A percentile compares a stretch with the other conserved stretches of the same genome.
Conservation (phyloP, 2,329 filamentous ascomycete genomes). For the Talaromyces marneffei region DNA sequence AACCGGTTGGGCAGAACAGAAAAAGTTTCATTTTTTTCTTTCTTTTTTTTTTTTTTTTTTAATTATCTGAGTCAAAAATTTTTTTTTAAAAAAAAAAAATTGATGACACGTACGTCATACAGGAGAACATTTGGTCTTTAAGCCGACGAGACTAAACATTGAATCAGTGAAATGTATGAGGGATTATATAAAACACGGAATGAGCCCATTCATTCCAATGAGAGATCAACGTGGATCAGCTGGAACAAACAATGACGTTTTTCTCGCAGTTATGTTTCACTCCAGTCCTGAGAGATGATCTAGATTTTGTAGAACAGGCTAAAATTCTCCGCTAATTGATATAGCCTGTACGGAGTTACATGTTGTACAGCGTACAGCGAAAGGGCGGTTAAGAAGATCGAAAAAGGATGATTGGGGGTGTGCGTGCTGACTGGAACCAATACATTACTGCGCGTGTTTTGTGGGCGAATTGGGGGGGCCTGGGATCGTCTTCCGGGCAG, state of each 20-base stretch:
- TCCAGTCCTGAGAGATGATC: background rate
- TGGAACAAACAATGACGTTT: slow-evolving; percentile 1
- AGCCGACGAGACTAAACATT: background rate
- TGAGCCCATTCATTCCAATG: background rate
- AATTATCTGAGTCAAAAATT: too few relatives aligned
- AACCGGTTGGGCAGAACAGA: background rate
- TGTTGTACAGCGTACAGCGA: slow-evolving; percentile 6
- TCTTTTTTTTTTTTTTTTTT: background rate
- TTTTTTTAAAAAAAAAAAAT: background rate
- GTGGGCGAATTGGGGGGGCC: background rate
- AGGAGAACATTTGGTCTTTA: background rate
- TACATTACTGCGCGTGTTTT: background rate
- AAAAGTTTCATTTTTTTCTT: background rate
- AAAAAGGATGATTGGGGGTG: background rate
- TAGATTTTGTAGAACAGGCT: background rate
- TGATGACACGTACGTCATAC: background rate
- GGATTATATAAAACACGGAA: background rate
- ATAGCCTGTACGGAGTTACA: background rate
- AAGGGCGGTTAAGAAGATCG: background rate
- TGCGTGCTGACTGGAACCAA: background rate
- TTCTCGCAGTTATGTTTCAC: background rate
- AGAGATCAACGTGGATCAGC: background rate
- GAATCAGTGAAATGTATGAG: too few relatives aligned
- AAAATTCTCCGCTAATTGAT: background rate
- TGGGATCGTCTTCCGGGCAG: background rate